A percentile compares a stretch with the other conserved stretches of the same genome.
Conservation (phyloP, 2,329 filamentous ascomycete genomes). For the Fusarium palustre region DNA sequence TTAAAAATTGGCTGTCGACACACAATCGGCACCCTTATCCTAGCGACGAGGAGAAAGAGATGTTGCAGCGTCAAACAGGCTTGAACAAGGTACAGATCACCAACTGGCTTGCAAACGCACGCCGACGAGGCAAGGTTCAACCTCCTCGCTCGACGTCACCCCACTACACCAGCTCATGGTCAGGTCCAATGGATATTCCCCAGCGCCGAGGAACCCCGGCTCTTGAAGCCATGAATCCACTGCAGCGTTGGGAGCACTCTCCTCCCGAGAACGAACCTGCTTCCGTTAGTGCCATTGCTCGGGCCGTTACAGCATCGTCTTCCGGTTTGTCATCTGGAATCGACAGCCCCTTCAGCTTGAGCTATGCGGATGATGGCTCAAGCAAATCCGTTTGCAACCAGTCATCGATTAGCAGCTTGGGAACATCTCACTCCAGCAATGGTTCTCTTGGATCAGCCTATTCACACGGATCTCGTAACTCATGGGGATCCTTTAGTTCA, state of each 20-base stretch:
- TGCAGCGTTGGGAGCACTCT: slow-evolving; percentile 70
- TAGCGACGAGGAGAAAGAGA: slow-evolving; percentile 86
- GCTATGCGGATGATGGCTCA: slow-evolving; percentile 71
- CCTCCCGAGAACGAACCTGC: slow-evolving; percentile 71
- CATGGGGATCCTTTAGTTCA: slow-evolving; percentile 64
- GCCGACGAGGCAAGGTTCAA: slow-evolving; percentile 82
- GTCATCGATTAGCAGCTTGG: slow-evolving; percentile 70
- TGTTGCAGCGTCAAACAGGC: slow-evolving; percentile 81
- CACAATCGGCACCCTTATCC: slow-evolving; percentile 89
- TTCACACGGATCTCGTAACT: slow-evolving; percentile 69
- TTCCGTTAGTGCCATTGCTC: slow-evolving; percentile 68
- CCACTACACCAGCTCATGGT: slow-evolving; percentile 68
- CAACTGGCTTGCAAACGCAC: slow-evolving; percentile 93
- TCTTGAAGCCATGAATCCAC: slow-evolving; percentile 65
- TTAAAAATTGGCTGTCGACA: slow-evolving; percentile 86
- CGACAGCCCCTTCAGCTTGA: slow-evolving; percentile 68
- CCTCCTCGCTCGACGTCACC: slow-evolving; percentile 76
- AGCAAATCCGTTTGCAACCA: slow-evolving; percentile 67
- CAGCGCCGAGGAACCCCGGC: slow-evolving; percentile 67
- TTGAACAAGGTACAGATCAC: slow-evolving; percentile 86
- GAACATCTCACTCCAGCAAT: slow-evolving; percentile 70
- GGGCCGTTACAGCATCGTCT: slow-evolving; percentile 66
- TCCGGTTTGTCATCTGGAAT: slow-evolving; percentile 65
- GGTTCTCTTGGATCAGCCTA: slow-evolving; percentile 69
- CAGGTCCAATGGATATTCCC: slow-evolving; percentile 79